Conservation (phyloP, 176 grass and related monocot genomes). For the Bonia amplexicaulis region DNA sequence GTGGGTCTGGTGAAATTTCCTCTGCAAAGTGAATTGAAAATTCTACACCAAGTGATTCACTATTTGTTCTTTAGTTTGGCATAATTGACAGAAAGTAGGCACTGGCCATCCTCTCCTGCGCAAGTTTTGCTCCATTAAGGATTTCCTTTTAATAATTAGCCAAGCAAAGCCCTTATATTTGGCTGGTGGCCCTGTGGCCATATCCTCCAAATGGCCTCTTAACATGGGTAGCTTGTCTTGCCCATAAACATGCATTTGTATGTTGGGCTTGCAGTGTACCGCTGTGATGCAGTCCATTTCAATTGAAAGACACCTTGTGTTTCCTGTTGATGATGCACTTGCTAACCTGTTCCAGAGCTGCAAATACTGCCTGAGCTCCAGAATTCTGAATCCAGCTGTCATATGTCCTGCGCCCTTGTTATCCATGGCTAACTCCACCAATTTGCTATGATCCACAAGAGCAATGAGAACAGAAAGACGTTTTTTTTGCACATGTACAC, state of each 20-base stretch:
- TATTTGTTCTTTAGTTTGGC: slow-evolving; percentile 15
- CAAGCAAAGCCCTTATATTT: not conserved
- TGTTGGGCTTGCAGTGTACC: not conserved
- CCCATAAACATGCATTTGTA: not conserved
- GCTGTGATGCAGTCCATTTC: slow-evolving; percentile 9
- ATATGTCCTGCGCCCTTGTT: not conserved
- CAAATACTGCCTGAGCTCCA: not conserved
- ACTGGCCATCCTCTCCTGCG: not conserved
- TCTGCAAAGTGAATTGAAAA: slow-evolving; percentile 11
- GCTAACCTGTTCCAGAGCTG: not conserved
- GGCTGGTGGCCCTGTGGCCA: not conserved
- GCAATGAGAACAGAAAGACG: not conserved
- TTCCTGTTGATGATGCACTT: not conserved
- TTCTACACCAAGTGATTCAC: not conserved
- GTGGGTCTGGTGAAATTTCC: not conserved
- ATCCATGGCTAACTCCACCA: not conserved
- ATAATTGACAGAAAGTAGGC: not conserved
- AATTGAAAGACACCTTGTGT: not conserved
- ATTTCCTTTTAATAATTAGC: not conserved
- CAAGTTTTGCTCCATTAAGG: not conserved
- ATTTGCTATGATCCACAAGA: not conserved
- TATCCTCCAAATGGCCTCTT: not conserved
- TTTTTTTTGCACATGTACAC: not conserved
- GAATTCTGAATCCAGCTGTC: not conserved
- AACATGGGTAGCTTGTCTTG: slow-evolving; percentile 4